These are phyloP conservation scores for Fomitiporia mediterranea DNA, from an alignment of 1,284 basidiomycete species.

Conservation along the genomic window DNA sequence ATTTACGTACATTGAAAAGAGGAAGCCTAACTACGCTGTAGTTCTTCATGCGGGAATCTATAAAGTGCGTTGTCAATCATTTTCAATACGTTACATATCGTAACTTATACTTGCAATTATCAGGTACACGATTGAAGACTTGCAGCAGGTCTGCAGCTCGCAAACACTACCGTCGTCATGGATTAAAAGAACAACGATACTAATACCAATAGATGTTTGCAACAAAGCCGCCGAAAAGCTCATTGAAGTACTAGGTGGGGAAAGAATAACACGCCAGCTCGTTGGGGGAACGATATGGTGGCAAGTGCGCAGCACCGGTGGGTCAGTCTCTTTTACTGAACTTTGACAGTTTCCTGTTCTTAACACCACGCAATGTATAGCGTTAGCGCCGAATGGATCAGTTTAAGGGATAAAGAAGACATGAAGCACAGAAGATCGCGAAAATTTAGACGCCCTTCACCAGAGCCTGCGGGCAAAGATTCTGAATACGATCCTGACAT, in stretches of 20 bases:
- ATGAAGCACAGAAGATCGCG: conserved; percentile 34
- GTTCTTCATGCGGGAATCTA: conserved; percentile 34
- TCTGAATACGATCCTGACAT: conserved; percentile 48
- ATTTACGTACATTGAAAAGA: no score
- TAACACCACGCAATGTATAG: conserved; percentile 35
- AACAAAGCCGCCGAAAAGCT: conserved; percentile 74
- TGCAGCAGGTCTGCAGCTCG: conserved; percentile 82
- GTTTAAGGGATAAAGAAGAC: conserved; percentile 51
- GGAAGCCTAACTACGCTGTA: no score
- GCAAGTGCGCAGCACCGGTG: conserved; percentile 81
- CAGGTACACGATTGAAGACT: conserved; percentile 77
- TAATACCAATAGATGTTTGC: conserved; percentile 73
- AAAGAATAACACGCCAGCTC: conserved; percentile 65
- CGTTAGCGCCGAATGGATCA: conserved; percentile 91
- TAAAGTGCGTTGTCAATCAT: no score
- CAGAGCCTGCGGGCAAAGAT: conserved; percentile 22
- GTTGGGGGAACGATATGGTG: conserved; percentile 95
- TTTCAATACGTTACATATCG: no score
- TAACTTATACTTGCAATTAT: no score
- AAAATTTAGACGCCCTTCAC: conserved; percentile 24
- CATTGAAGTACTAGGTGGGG: conserved; percentile 80
- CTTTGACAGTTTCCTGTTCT: conserved; percentile 24
- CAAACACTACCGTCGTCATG: conserved; percentile 86
- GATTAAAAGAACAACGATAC: conserved; percentile 73
- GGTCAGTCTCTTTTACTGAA: conserved; percentile 48